phyloP scores from a whole-genome alignment of 176 grass and related monocot species.

The Chrysopogon serrulatus region DNA sequence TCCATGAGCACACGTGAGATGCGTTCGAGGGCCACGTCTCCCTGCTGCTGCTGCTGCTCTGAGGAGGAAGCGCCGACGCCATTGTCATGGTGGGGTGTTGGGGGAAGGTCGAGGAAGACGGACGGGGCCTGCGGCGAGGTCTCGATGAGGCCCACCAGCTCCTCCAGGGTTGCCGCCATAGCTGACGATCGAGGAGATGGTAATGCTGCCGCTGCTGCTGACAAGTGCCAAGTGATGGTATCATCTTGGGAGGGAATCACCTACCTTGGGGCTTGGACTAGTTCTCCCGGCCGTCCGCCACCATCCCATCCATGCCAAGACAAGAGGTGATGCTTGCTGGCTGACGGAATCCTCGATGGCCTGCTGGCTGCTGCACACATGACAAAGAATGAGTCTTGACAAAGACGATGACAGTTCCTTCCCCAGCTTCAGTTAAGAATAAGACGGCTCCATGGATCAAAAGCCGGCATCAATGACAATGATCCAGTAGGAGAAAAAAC shows the following conservation, averaged over 20 bases:
- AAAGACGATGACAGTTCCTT: no score
- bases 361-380: neutral
- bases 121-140: neutral
- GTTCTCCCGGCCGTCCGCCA: neutral
- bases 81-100: neutral
- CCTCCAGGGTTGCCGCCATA: neutral
- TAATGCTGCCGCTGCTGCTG: neutral
- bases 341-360: neutral
- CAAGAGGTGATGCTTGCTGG: neutral
- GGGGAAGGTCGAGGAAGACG: neutral
- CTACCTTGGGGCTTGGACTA: no score
- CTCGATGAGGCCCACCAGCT: neutral
- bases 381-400: neutral
- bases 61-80: neutral
- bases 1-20: neutral
- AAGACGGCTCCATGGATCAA: no score
- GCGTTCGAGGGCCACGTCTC: neutral
- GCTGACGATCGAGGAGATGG: neutral
- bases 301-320: neutral
- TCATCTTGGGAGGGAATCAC: neutral
- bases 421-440: neutral
- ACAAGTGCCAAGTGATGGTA: neutral
- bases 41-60: neutral
- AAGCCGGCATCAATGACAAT: no score
- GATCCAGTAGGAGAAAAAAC: no score